Base-by-base conservation (phyloP, 2,329 filamentous ascomycete species). In the Curvularia sp. region DNA sequence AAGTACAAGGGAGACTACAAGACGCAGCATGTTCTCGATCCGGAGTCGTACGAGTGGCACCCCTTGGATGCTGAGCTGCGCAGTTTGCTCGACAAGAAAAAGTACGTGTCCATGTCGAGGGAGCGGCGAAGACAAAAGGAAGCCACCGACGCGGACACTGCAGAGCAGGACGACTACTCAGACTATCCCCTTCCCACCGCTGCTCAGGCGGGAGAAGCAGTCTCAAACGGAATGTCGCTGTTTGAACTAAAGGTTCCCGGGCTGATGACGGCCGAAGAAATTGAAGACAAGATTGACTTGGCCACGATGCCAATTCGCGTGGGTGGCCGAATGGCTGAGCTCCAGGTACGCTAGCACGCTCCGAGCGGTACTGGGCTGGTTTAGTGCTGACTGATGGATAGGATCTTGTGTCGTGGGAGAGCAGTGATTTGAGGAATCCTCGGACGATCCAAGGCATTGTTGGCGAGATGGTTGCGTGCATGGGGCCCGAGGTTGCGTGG, bases 1-100 rank as follows among this genome's bases (percentile, higher is more conserved):
- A 83, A 83, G 66, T 95, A 95, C 80, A 95, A 95, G 80, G 89
- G 88, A 57, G 89, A 93, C 70, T 95, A 91, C 73, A 81, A 83
- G 10, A 91, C 90, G 1, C 89, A 92, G 70, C 86, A 88, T 68
- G 83, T 95, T 10, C 82, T 94, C 10, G 89, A 93, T 63, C 89
- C 89, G 0, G 85, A 87, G 60, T 83, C 82, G 0, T 80, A 88
- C 61, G 72, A 77, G 8, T 92, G 89, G 89, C 80, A 88, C 61
- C 78, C 80, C 0, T 73, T 92, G 3, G 83, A 87, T 63, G 77
- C 81, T 34, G 77, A 80, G 3, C 71, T 86, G 1, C 72, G 87
- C 46, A 74, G 62, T n/a, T 72, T 81, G 19, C 79, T 86, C 59
- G 85, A 89, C 61, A 76, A 79, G 53, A 82, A 85, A 51, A 77